Percentiles rank a stretch among this genome's conserved stretches.
These are phyloP conservation scores for Malassezia sympodialis DNA, from an alignment of 1,284 basidiomycete species.

Conservation along the genomic window DNA sequence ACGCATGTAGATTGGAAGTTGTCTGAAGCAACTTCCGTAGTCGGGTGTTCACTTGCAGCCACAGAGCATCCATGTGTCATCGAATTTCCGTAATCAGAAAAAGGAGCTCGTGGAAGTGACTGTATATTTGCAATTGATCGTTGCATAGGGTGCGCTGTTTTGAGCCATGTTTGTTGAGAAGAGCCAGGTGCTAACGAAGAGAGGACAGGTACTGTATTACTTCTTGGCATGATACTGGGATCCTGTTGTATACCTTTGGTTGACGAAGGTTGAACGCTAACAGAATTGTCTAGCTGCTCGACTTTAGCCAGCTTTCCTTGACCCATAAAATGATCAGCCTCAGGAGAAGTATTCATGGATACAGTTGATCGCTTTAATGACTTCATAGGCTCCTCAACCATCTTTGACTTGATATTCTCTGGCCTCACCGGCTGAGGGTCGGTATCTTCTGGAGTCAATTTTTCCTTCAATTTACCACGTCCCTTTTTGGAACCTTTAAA, in stretches of 20 bases:
- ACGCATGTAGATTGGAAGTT: neutral
- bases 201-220: neutral
- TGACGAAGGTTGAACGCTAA: neutral
- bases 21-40: neutral
- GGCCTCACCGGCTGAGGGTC: too few species aligned
- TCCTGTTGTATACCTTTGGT: neutral
- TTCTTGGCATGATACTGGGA: neutral
- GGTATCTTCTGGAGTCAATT: neutral
- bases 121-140: neutral
- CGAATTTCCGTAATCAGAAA: neutral
- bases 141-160: neutral
- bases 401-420: neutral
- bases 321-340: neutral
- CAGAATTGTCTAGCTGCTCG: neutral
- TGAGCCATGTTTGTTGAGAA: neutral
- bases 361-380: neutral
- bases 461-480: neutral
- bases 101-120: neutral
- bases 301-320: neutral
- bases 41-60: neutral
- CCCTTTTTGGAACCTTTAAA: slow-evolving; percentile 28
- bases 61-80: neutral
- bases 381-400: neutral
- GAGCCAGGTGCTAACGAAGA: neutral
- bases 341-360: neutral